These are phyloP conservation scores for Paraphoma chrysanthemicola DNA, from an alignment of 2,329 filamentous ascomycete genomes.

Conservation along the genomic window DNA sequence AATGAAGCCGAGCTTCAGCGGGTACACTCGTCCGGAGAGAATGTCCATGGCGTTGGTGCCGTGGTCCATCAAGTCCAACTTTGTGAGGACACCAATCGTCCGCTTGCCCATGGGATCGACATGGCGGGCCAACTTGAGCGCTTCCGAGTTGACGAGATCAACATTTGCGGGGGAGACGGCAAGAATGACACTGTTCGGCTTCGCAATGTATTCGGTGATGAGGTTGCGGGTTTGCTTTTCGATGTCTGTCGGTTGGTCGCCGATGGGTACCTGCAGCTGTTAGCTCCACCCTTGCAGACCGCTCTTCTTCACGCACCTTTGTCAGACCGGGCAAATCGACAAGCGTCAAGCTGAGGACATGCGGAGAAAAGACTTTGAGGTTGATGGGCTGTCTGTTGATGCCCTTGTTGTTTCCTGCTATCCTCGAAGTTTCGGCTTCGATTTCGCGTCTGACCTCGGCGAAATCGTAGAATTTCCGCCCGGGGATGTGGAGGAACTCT, in stretches of 20 bases:
- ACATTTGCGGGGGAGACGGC: slow-evolving; percentile 98
- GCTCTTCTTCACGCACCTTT: slow-evolving; percentile 66
- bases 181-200: slow-evolving; percentile 97
- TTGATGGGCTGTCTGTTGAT: slow-evolving; percentile 98
- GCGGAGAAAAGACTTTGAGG: slow-evolving; percentile 96
- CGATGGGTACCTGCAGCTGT: slow-evolving; percentile 79
- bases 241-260: slow-evolving; percentile 95
- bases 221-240: slow-evolving; percentile 97
- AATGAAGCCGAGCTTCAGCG: slow-evolving; percentile 95
- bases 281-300: slow-evolving; percentile 24
- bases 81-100: slow-evolving; percentile 96
- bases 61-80: slow-evolving; percentile 98
- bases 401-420: slow-evolving; percentile 96
- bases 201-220: slow-evolving; percentile 97
- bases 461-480: slow-evolving; percentile 89
- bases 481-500: slow-evolving; percentile 94
- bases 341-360: slow-evolving; percentile 93
- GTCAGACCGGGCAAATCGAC: slow-evolving; percentile 96
- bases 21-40: slow-evolving; percentile 95
- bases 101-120: slow-evolving; percentile 93
- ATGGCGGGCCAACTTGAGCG: slow-evolving; percentile 93
- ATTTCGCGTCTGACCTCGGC: slow-evolving; percentile 94
- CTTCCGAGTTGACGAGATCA: slow-evolving; percentile 97
- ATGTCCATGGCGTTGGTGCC: slow-evolving; percentile 98
- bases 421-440: slow-evolving; percentile 92